Conservation (phyloP, 1,139 yeast species). For the Kluyveromyces marxianus region DNA sequence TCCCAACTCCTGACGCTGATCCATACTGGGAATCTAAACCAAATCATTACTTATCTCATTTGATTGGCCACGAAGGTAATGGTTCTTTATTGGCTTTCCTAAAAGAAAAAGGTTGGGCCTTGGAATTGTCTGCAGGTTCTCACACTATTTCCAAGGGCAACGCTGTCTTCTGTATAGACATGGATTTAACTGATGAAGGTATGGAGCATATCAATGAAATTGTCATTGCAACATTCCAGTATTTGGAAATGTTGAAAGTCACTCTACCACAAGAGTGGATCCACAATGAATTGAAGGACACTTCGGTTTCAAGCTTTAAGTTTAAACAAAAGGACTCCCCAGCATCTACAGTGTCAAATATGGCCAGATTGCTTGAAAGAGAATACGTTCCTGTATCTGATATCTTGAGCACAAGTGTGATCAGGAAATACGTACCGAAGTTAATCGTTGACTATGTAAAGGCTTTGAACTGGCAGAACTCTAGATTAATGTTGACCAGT, state of each 20-base stretch:
- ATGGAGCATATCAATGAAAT: constrained; percentile 56
- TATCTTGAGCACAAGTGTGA: constrained; percentile 50
- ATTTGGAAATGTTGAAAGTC: constrained; percentile 49
- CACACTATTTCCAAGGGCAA: constrained; percentile 62
- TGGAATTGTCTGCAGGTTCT: constrained; percentile 67
- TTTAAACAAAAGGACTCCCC: constrained; percentile 63
- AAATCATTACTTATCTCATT: constrained; percentile 61
- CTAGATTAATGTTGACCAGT: constrained; percentile 52
- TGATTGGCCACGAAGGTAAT: constrained; percentile 85
- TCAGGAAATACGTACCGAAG: constrained; percentile 51
- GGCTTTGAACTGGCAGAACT: constrained; percentile 49
- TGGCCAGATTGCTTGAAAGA: constrained; percentile 44
- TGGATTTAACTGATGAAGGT: constrained; percentile 74
- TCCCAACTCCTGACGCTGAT: constrained; percentile 69
- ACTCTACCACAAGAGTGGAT: constrained; percentile 56
- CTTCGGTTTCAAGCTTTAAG: constrained; percentile 46
- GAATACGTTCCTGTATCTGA: constrained; percentile 54
- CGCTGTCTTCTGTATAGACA: constrained; percentile 56
- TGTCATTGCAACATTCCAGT: constrained; percentile 56
- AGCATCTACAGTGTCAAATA: constrained; percentile 47
- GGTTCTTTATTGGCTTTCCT: constrained; percentile 71
- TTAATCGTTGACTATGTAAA: constrained; percentile 45
- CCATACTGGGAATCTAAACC: constrained; percentile 63
- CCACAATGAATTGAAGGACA: constrained; percentile 41
- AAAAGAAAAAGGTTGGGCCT: constrained; percentile 74